Conservation (phyloP, 1,139 yeast genomes). For the Lodderomyces orthopsilosis region DNA sequence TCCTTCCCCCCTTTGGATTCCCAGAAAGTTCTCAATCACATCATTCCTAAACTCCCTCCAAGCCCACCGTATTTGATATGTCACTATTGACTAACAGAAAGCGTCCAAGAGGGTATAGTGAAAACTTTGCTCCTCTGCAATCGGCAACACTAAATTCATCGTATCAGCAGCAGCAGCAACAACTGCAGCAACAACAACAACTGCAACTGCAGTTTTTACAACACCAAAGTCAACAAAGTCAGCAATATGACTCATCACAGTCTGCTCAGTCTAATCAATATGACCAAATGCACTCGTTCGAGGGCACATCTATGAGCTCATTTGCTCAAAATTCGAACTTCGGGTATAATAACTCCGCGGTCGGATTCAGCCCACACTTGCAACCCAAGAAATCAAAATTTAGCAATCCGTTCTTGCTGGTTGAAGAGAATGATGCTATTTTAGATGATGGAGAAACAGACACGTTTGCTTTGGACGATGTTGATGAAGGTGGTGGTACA, state of each 20-base stretch:
- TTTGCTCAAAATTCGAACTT: not conserved
- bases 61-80: constrained; percentile 3
- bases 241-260: constrained; percentile 3
- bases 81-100: constrained; percentile 29
- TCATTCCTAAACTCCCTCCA: not conserved
- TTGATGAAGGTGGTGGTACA: constrained; percentile 3
- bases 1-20: not conserved
- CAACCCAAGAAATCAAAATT: constrained; percentile 7
- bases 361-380: not conserved
- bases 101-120: constrained; percentile 48
- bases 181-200: constrained; percentile 7
- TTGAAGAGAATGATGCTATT: constrained; percentile 9
- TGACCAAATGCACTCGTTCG: not conserved
- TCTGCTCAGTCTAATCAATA: not conserved
- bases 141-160: not conserved
- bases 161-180: constrained; percentile 5
- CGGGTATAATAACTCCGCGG: not conserved
- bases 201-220: constrained; percentile 5
- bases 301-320: not conserved
- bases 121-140: constrained; percentile 27
- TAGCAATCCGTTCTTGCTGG: constrained; percentile 13
- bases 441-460: constrained; percentile 8
- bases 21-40: not conserved
- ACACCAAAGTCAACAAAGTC: constrained; percentile 6
- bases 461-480: constrained; percentile 6